Conservation (phyloP, 345 rosid genomes). For the Populus tremula region DNA sequence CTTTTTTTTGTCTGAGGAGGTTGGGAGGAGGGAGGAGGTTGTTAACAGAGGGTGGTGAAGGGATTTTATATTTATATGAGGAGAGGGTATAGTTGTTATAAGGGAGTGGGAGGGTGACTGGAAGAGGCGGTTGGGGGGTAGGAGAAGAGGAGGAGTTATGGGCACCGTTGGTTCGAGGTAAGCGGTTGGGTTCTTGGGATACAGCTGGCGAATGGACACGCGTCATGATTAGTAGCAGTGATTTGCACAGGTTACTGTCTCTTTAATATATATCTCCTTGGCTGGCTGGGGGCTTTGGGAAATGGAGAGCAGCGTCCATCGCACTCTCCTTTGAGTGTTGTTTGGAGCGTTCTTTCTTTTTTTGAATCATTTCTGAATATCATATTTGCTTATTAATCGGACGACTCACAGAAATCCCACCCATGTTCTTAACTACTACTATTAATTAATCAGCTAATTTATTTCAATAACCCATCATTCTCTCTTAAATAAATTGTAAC, state of each 20-base stretch:
- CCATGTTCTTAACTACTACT: no score
- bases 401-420: no score
- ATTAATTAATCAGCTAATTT: no score
- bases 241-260: conserved; percentile 27
- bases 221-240: conserved; percentile 47
- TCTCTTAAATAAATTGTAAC: no score
- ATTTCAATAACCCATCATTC: no score
- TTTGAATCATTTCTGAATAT: no score
- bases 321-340: conserved; percentile 30
- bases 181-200: conserved; percentile 68
- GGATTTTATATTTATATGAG: conserved; percentile 33
- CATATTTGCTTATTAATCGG: no score
- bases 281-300: not conserved
- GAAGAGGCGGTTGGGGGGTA: conserved; percentile 31
- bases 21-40: not conserved
- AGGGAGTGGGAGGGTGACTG: conserved; percentile 29
- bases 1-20: not conserved
- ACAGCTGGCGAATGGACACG: conserved; percentile 85
- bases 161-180: conserved; percentile 55
- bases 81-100: not conserved
- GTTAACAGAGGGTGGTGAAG: not conserved
- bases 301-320: conserved; percentile 38
- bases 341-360: not conserved
- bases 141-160: conserved; percentile 24
- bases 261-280: not conserved